Evolutionary conservation across 345 rosid species (phyloP).

Genomic region (Streptanthus diversifolius): DNA sequence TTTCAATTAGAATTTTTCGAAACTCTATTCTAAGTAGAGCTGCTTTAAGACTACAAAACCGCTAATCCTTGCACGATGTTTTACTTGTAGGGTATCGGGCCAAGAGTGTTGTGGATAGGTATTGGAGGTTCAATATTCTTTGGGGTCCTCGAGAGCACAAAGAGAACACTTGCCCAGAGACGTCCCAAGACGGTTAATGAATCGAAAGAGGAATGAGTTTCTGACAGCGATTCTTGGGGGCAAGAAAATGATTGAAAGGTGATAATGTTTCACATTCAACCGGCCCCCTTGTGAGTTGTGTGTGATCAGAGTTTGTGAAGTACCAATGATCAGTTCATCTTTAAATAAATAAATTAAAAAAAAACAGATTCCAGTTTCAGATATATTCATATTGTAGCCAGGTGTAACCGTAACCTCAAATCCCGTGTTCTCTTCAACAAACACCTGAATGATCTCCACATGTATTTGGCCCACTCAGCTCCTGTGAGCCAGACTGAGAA

Average conservation of each 20-base stretch:
- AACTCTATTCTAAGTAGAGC: background rate
- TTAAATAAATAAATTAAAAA: background rate
- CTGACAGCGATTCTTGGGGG: background rate
- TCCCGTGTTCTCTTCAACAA: conserved; percentile 85
- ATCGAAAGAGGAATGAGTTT: conserved; percentile 30
- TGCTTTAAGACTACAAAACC: background rate
- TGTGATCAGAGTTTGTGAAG: conserved; percentile 12
- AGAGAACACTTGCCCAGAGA: conserved; percentile 60
- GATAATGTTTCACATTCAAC: background rate
- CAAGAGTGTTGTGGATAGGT: conserved; percentile 91
- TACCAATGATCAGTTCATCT: conserved; percentile 5
- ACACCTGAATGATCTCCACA: conserved; percentile 86
- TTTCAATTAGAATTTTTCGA: background rate
- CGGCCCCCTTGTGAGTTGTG: background rate
- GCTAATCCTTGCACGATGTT: background rate
- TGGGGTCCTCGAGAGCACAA: conserved; percentile 81
- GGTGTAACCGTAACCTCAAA: conserved; percentile 66
- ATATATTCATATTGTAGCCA: conserved; percentile 43
- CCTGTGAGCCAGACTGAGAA: conserved; percentile 95
- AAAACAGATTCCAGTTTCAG: background rate
- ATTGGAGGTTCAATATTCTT: conserved; percentile 90
- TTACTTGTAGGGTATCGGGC: conserved; percentile 65
- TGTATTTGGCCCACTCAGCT: conserved; percentile 91
- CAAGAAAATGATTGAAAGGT: background rate
- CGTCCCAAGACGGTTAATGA: conserved; percentile 37